Evolutionary conservation across 306 rosid genomes (phyloP), one percentile per base, ranked within the genome.

Genomic region (Castanea mollissima): DNA sequence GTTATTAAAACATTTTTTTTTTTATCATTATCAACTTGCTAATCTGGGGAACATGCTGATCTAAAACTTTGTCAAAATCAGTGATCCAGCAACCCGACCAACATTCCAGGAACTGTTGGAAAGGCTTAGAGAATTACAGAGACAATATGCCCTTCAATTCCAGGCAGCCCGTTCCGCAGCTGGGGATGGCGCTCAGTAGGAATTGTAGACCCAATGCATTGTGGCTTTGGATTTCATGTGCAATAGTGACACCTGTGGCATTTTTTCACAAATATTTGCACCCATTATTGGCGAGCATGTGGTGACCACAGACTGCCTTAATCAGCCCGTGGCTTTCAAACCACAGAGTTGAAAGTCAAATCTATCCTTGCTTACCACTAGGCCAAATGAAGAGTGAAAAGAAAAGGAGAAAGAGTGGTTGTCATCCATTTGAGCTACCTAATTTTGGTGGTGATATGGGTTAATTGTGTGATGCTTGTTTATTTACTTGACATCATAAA

Each of bases 61-160:
- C 83, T 69, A 57, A 27, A 71, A 81, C 52, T 68, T 82, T 78
- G 63, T 83, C 71, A 25, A 69, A 63, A 76, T 77, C 93, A 96
- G 99, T 70, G 97, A 93, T 79, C 90, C 99, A 51, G 76, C 96
- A 55, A 20, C 65, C 81, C 86, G 99, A 59, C 96, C 99, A 71
- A 83, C 98, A 46, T 96, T 96, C 74, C 98, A 88, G 74, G 97
- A 86, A 81, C 87, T 96, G 82, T 86, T 93, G 54, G 97, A 91
- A 73, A 89, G 60, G 84, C 87, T 96, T 6, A 83, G 84, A 82
- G 99, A 96, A 60, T 74, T 96, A 76, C 98, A 93, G 69, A 88
- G 88, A 75, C 85, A 72, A 71, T 89, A 81, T 72, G 82, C 86
- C 67, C 79, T 87, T 82, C 96, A 93, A 84, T 86, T 89, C 83